Percentiles rank a stretch among this genome's conserved stretches.
Evolutionary conservation across 352 stramenopile species (phyloP).

Genomic region (Globisporangium radiosum): DNA sequence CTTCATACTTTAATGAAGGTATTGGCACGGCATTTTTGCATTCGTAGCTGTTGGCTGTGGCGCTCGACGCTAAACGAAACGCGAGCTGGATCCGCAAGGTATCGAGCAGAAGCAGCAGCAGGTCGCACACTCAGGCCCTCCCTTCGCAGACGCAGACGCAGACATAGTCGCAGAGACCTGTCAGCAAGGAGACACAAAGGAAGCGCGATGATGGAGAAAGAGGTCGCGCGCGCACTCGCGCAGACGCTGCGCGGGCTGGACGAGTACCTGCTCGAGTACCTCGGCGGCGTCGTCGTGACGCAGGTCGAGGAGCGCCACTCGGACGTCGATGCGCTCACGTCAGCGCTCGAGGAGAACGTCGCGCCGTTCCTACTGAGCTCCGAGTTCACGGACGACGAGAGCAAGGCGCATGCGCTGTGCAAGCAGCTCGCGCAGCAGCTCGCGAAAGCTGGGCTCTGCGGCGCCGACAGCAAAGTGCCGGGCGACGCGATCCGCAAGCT

Average conservation of each 20-base stretch:
- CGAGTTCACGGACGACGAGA: constrained; percentile 38
- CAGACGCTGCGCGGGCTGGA: constrained; percentile 53
- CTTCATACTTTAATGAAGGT: too few species aligned
- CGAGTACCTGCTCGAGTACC: constrained; percentile 64
- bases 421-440: constrained; percentile 29
- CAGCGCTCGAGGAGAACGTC: constrained; percentile 48
- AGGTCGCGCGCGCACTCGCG: constrained; percentile 37
- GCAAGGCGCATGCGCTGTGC: constrained; percentile 32
- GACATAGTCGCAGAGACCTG: too few species aligned
- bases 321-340: constrained; percentile 27
- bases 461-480: constrained; percentile 12
- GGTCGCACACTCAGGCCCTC: too few species aligned
- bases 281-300: constrained; percentile 46
- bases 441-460: constrained; percentile 19
- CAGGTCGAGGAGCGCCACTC: constrained; percentile 35
- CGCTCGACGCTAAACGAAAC: too few species aligned
- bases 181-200: too few species aligned
- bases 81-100: too few species aligned
- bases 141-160: too few species aligned
- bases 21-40: too few species aligned
- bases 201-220: constrained; percentile 22
- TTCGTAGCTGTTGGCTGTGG: too few species aligned
- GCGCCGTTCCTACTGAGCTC: constrained; percentile 66
- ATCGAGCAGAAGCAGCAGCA: too few species aligned
- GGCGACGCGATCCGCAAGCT: constrained; percentile 44